These are phyloP conservation scores for Erysimum cheiri DNA, from an alignment of 441 rosid genomes.

Conservation along the genomic window DNA sequence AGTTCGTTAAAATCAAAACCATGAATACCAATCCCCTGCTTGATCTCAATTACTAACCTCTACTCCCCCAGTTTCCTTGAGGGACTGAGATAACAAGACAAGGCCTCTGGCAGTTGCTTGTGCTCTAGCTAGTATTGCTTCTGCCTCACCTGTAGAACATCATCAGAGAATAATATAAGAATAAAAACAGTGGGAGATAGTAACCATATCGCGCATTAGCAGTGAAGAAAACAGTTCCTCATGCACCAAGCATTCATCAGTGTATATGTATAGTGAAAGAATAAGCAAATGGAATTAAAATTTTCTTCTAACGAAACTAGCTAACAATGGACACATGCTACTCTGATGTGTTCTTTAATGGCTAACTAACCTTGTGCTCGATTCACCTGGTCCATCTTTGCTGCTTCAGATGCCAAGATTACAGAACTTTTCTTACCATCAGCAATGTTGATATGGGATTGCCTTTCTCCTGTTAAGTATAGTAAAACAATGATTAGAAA, in stretches of 20 bases:
- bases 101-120: conserved; percentile 84
- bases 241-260: conserved; percentile 4
- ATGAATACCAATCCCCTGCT: neutral
- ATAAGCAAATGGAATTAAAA: neutral
- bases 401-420: conserved; percentile 70
- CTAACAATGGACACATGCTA: conserved; percentile 19
- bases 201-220: neutral
- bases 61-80: conserved; percentile 77
- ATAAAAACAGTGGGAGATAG: neutral
- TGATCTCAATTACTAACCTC: conserved; percentile 57
- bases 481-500: conserved; percentile 10
- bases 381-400: conserved; percentile 72
- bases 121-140: conserved; percentile 87
- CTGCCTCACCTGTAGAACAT: conserved; percentile 80
- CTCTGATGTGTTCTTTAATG: conserved; percentile 11
- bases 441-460: conserved; percentile 89
- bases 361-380: conserved; percentile 66
- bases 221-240: conserved; percentile 25
- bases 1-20: conserved; percentile 3
- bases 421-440: conserved; percentile 78
- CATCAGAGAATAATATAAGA: conserved; percentile 15
- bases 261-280: neutral
- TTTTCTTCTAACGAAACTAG: neutral
- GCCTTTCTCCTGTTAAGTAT: conserved; percentile 77
- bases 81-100: conserved; percentile 68